Evolutionary conservation across 2,329 filamentous ascomycete genomes (phyloP).

Genomic region (Nigrograna mackinnonii): DNA sequence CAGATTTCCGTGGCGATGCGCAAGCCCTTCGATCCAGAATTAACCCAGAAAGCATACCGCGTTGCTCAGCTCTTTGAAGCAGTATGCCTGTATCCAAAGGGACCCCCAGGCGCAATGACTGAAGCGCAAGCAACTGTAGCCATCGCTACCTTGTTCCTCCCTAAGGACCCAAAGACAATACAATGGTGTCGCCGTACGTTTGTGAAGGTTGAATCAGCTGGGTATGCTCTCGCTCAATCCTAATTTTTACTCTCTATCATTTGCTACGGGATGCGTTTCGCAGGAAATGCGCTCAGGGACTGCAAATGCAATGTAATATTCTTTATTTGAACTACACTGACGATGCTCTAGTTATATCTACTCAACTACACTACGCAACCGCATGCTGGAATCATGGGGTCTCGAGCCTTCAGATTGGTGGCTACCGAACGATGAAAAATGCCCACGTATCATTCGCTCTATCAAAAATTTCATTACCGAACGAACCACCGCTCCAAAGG

Average conservation of each 20-base stretch:
- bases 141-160: constrained; percentile 79
- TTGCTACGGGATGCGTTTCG: background rate
- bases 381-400: constrained; percentile 76
- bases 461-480: constrained; percentile 83
- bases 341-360: constrained; percentile 74
- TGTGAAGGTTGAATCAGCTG: constrained; percentile 74
- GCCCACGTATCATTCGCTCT: constrained; percentile 72
- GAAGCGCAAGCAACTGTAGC: constrained; percentile 76
- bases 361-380: constrained; percentile 70
- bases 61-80: constrained; percentile 81
- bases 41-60: constrained; percentile 66
- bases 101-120: constrained; percentile 71
- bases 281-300: too few species aligned
- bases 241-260: background rate
- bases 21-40: constrained; percentile 54
- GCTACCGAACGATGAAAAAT: constrained; percentile 81
- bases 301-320: too few species aligned
- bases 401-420: constrained; percentile 81
- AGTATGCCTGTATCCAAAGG: constrained; percentile 71
- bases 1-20: constrained; percentile 66
- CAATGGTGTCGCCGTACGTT: constrained; percentile 83
- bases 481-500: constrained; percentile 59
- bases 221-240: constrained; percentile 60
- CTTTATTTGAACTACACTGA: too few species aligned
- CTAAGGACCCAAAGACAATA: constrained; percentile 70